phyloP scores from a whole-genome alignment of 2,329 filamentous ascomycete genomes.

The Anthostomella pinea region DNA sequence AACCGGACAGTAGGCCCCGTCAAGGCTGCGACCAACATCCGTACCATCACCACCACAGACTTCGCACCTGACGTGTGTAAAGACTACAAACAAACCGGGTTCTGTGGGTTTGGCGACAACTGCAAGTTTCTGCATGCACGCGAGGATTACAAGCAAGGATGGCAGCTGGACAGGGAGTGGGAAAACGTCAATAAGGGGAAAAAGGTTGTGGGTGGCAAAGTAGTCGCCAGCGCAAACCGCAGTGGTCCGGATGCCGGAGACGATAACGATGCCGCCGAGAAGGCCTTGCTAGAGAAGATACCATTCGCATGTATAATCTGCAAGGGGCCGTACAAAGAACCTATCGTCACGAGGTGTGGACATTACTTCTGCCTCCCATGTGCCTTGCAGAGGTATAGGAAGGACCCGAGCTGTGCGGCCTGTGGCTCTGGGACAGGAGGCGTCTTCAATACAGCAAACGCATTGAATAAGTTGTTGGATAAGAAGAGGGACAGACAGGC shows the following conservation, averaged over 20 bases:
- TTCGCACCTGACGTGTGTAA: constrained; percentile 94
- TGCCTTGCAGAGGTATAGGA: constrained; percentile 80
- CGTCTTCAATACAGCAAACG: constrained; percentile 86
- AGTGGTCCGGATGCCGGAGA: constrained; percentile 36
- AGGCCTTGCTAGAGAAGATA: constrained; percentile 74
- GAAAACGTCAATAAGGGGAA: constrained; percentile 76
- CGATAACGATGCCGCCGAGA: constrained; percentile 56
- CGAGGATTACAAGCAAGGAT: constrained; percentile 83
- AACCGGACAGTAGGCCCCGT: constrained; percentile 74
- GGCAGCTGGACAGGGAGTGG: constrained; percentile 95
- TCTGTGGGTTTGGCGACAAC: constrained; percentile 68
- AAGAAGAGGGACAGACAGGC: constrained; percentile 63
- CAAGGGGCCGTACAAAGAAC: constrained; percentile 71
- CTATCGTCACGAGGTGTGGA: constrained; percentile 83
- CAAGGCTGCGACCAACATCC: constrained; percentile 84
- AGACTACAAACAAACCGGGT: constrained; percentile 81
- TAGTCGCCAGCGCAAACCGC: constrained; percentile 58
- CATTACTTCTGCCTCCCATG: constrained; percentile 96
- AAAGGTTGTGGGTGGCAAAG: constrained; percentile 58
- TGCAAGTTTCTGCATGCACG: constrained; percentile 80
- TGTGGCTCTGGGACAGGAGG: constrained; percentile 84
- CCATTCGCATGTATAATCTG: constrained; percentile 91
- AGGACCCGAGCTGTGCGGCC: constrained; percentile 80
- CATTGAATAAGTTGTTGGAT: constrained; percentile 75
- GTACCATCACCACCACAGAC: constrained; percentile 86